Evolutionary conservation across 116 monocot genomes (phyloP).

Genomic region (Iris pallida): DNA sequence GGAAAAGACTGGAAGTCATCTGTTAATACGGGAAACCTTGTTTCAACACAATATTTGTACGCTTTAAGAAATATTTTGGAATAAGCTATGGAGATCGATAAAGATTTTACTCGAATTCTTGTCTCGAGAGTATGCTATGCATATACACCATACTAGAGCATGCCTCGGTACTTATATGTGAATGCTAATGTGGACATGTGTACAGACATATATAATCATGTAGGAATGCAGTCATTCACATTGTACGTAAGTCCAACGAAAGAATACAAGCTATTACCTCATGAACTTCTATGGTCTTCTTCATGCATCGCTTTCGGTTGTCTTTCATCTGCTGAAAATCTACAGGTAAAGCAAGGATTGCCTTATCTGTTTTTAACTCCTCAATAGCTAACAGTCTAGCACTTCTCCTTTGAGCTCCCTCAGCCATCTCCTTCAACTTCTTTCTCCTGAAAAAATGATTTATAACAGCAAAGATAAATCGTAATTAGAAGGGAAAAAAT

Average conservation of each 20-base stretch:
- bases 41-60: too few species aligned
- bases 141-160: too few species aligned
- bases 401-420: conserved; percentile 3
- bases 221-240: too few species aligned
- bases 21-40: too few species aligned
- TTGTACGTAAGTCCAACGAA: background rate
- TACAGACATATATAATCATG: background rate
- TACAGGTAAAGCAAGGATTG: conserved; percentile 7
- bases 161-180: background rate
- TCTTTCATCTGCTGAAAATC: background rate
- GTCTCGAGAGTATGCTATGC: too few species aligned
- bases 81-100: too few species aligned
- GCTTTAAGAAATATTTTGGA: too few species aligned
- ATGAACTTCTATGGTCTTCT: background rate
- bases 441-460: background rate
- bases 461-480: background rate
- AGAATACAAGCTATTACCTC: background rate
- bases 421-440: conserved; percentile 6
- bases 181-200: background rate
- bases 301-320: background rate
- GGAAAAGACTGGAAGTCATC: too few species aligned
- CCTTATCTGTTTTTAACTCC: conserved; percentile 1
- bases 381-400: conserved; percentile 4
- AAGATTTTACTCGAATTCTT: too few species aligned
- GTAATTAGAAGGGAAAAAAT: background rate